Base-by-base conservation (phyloP, 306 rosid species). In the Prunus padus region DNA sequence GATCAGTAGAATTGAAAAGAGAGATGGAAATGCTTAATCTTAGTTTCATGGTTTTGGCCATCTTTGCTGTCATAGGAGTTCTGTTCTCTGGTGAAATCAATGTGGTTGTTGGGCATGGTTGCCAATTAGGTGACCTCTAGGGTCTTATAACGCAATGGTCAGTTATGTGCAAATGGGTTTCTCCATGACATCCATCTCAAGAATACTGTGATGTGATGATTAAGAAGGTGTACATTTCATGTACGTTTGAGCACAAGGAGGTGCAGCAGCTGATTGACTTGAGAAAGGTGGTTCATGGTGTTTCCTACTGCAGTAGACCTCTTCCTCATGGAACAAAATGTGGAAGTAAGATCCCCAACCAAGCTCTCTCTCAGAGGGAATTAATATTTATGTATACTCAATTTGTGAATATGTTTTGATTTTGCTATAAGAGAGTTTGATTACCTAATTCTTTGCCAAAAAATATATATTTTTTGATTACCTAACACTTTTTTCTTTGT, bases 241-340 rank as follows among this genome's bases (percentile, higher is more conserved):
- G 80, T 42, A 77, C 55, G 1, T 85, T 82, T 67, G 47, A 73
- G 6, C 55, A 69, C 10, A 3, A 49, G 67, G 77, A 40, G 5
- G 22, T 82, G 3, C 52, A 74, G 80, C 5, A 16, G 47, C 0
- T 65, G 42, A 0, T 83, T n/a, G 83, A 78, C 76, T 75, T 78
- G 67, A 16, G 47, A 9, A 78, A 82, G 54, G 77, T 70, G 15
- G 30, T 78, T 28, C 40, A 64, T 65, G 75, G 75, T 23, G 77
- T 72, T 0, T 11, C 44, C 40, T 25, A 4, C 26, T 82, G 86
- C 57, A 67, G 80, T 40, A 56, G 5, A 46, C 62, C 74, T 45
- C 30, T 75, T 31, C 44, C 54, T 23, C 45, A 16, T 26, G 81
- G 83, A 30, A 69, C n/a, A 9, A 57, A 79, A 18, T 75, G 83